phyloP scores from a whole-genome alignment of 495 filamentous ascomycete genomes.

The Ramalina peruviana region DNA sequence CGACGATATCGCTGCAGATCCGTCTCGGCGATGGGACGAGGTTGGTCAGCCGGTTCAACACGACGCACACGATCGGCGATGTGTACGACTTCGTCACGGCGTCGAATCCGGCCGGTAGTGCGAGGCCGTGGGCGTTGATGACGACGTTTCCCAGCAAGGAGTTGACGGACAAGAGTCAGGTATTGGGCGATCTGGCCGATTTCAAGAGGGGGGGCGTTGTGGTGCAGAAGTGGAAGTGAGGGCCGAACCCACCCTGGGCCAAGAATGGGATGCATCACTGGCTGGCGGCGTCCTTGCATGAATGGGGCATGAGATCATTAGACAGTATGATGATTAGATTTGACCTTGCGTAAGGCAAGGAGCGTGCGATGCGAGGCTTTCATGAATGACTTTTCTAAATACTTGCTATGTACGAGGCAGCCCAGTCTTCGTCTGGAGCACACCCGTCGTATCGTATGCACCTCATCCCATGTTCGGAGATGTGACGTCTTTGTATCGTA shows the following conservation, averaged over 20 bases:
- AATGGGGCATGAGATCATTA: neutral
- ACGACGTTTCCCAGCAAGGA: conserved; percentile 97
- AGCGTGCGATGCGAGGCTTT: no score
- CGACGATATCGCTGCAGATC: conserved; percentile 67
- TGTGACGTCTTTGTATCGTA: no score
- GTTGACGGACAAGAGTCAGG: conserved; percentile 53
- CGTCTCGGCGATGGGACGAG: conserved; percentile 83
- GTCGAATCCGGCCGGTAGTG: conserved; percentile 42
- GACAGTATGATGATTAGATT: neutral
- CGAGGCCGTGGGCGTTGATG: conserved; percentile 65
- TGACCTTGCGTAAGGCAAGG: no score
- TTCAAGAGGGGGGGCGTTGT: conserved; percentile 75
- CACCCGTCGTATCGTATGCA: no score
- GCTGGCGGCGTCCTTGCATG: conserved; percentile 2
- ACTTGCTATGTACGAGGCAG: no score
- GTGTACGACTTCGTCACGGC: conserved; percentile 74
- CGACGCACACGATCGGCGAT: conserved; percentile 77
- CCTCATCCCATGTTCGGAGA: no score
- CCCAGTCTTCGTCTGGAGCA: no score
- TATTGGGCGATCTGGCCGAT: conserved; percentile 64
- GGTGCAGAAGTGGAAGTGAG: conserved; percentile 73
- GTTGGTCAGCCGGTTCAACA: conserved; percentile 80
- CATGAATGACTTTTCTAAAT: no score
- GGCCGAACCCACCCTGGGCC: neutral
- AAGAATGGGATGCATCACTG: no score